A percentile compares a stretch with the other conserved stretches of the same genome.
phyloP scores from a whole-genome alignment of 1,139 yeast genomes.

The Arxiozyma slooffiae region DNA sequence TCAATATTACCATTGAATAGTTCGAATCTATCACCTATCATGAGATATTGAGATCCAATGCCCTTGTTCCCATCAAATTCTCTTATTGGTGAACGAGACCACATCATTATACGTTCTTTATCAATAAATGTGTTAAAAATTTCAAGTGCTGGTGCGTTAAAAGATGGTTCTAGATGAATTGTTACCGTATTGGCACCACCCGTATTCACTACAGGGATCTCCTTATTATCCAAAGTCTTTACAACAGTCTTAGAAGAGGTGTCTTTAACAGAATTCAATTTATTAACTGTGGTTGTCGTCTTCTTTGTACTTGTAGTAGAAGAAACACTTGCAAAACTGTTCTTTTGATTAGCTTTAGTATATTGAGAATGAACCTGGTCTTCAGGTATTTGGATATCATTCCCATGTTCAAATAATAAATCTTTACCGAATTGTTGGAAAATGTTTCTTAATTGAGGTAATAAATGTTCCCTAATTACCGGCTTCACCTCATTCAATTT shows the following conservation, averaged over 20 bases:
- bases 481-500: slow-evolving; percentile 44
- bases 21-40: slow-evolving; percentile 53
- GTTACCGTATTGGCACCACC: slow-evolving; percentile 53
- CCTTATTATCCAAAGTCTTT: slow-evolving; percentile 36
- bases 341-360: slow-evolving; percentile 55
- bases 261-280: slow-evolving; percentile 8
- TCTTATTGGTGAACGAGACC: slow-evolving; percentile 61
- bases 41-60: slow-evolving; percentile 14
- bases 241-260: slow-evolving; percentile 15
- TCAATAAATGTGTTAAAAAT: slow-evolving; percentile 67
- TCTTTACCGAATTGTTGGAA: slow-evolving; percentile 66
- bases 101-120: slow-evolving; percentile 68
- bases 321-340: slow-evolving; percentile 13
- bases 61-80: slow-evolving; percentile 8
- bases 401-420: slow-evolving; percentile 64
- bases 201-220: slow-evolving; percentile 22
- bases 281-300: neutral
- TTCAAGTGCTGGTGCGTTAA: slow-evolving; percentile 82
- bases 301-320: slow-evolving; percentile 10
- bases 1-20: slow-evolving; percentile 84
- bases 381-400: slow-evolving; percentile 74
- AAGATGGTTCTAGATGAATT: slow-evolving; percentile 65
- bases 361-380: slow-evolving; percentile 57
- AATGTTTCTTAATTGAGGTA: slow-evolving; percentile 57
- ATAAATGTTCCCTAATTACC: slow-evolving; percentile 47